Conservation (phyloP, 2,329 filamentous ascomycete species). For the Diaporthe velutina region DNA sequence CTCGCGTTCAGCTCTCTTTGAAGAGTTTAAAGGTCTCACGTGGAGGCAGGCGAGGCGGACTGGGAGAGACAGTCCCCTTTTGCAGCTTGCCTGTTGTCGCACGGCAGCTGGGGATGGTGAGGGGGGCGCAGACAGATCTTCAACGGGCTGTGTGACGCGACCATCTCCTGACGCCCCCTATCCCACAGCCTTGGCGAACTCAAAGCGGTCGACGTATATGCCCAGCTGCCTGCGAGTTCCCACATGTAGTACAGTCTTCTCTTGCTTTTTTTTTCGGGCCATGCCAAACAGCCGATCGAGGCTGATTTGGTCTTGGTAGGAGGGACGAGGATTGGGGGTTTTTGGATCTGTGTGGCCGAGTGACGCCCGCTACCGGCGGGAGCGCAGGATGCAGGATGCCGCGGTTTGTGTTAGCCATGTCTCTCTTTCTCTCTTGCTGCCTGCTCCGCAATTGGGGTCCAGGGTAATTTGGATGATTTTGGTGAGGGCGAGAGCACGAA, state of each 20-base stretch:
- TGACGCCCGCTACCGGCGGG: constrained; percentile 2
- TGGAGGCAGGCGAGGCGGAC: neutral
- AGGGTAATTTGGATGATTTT: neutral
- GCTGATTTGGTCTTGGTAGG: neutral
- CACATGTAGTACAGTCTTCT: neutral
- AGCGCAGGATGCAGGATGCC: constrained; percentile 33
- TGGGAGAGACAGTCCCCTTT: neutral
- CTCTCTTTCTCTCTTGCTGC: constrained; percentile 35
- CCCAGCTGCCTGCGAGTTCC: neutral
- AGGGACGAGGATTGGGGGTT: neutral
- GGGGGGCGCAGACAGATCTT: constrained; percentile 8
- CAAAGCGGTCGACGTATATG: neutral
- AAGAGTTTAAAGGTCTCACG: neutral
- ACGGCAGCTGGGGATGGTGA: neutral
- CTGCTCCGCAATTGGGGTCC: neutral
- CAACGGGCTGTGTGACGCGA: constrained; percentile 20
- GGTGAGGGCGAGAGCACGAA: neutral
- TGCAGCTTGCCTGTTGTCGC: neutral
- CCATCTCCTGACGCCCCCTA: neutral
- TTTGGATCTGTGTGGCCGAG: neutral
- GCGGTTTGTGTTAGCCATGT: constrained; percentile 34
- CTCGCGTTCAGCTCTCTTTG: neutral
- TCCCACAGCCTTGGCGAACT: neutral
- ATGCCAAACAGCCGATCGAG: neutral
- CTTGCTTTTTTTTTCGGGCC: too few species aligned